phyloP scores from a whole-genome alignment of 1,139 yeast species.

The Blastobotrys proliferans region DNA sequence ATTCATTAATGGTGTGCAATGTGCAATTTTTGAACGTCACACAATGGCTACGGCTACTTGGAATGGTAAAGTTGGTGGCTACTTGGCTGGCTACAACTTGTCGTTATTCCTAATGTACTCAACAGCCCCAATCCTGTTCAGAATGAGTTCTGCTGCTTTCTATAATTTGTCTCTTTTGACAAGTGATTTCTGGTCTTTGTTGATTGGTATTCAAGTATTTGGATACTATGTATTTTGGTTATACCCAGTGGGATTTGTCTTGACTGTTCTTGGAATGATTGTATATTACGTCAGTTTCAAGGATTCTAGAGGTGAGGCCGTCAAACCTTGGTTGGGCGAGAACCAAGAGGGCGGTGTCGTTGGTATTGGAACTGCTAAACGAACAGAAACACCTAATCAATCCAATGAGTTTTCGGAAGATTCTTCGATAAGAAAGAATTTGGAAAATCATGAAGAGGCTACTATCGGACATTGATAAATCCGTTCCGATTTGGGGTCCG shows the following conservation, averaged over 20 bases:
- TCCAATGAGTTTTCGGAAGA: not conserved
- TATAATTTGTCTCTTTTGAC: conserved; percentile 43
- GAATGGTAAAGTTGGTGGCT: conserved; percentile 40
- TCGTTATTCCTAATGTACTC: conserved; percentile 38
- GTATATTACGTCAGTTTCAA: conserved; percentile 39
- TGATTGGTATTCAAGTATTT: conserved; percentile 42
- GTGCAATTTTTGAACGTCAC: conserved; percentile 40
- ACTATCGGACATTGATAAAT: too few relatives aligned
- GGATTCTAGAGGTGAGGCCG: conserved; percentile 36
- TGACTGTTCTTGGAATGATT: conserved; percentile 40
- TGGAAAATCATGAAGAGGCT: too few relatives aligned
- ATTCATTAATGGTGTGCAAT: conserved; percentile 42
- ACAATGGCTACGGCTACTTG: conserved; percentile 37
- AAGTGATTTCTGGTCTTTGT: conserved; percentile 43
- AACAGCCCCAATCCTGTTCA: conserved; percentile 41
- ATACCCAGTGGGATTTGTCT: conserved; percentile 44
- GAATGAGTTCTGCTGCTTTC: conserved; percentile 45
- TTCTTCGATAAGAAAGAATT: too few relatives aligned
- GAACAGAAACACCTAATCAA: not conserved
- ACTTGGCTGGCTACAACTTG: conserved; percentile 41
- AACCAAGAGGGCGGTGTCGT: conserved; percentile 38
- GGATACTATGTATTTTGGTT: conserved; percentile 44
- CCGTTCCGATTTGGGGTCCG: too few relatives aligned
- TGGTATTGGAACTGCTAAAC: conserved; percentile 41
- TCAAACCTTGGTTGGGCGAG: conserved; percentile 45